A percentile compares a stretch with the other conserved stretches of the same genome.
phyloP scores from a whole-genome alignment of 306 rosid genomes.

The Medicago lupulina region DNA sequence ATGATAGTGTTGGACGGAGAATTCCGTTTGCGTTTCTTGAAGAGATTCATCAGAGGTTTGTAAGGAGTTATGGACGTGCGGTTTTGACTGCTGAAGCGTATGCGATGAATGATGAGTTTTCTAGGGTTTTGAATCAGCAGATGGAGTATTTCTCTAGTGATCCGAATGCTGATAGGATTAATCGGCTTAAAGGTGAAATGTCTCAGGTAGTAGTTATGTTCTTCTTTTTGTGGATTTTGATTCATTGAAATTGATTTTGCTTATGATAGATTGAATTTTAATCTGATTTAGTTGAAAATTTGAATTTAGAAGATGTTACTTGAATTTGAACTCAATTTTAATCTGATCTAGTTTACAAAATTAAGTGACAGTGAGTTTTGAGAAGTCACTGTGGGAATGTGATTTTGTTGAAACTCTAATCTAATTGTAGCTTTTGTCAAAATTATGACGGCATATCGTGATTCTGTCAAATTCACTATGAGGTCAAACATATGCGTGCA shows the following conservation, averaged over 20 bases:
- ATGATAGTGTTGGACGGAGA: conserved; percentile 89
- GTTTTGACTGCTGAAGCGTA: conserved; percentile 84
- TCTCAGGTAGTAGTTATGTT: conserved; percentile 94
- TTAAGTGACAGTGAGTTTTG: not conserved
- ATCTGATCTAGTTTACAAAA: not conserved
- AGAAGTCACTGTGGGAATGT: not conserved
- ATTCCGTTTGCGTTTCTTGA: conserved; percentile 94
- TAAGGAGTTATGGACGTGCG: conserved; percentile 88
- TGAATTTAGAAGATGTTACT: not conserved
- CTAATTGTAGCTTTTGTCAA: not conserved
- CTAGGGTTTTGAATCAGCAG: conserved; percentile 92
- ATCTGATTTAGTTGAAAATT: not conserved
- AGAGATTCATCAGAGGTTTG: conserved; percentile 92
- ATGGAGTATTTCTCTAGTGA: conserved; percentile 88
- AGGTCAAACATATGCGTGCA: not conserved
- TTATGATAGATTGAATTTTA: not conserved
- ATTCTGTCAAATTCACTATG: not conserved
- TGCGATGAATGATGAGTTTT: conserved; percentile 94
- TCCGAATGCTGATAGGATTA: conserved; percentile 97
- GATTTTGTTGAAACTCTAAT: not conserved
- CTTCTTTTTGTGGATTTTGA: not conserved
- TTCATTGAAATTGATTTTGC: not conserved
- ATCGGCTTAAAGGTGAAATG: conserved; percentile 97
- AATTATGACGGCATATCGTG: not conserved
- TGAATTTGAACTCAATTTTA: not conserved